Base-by-base conservation (phyloP, 2,329 filamentous ascomycete genomes). In the Pyrenophora seminiperda region DNA sequence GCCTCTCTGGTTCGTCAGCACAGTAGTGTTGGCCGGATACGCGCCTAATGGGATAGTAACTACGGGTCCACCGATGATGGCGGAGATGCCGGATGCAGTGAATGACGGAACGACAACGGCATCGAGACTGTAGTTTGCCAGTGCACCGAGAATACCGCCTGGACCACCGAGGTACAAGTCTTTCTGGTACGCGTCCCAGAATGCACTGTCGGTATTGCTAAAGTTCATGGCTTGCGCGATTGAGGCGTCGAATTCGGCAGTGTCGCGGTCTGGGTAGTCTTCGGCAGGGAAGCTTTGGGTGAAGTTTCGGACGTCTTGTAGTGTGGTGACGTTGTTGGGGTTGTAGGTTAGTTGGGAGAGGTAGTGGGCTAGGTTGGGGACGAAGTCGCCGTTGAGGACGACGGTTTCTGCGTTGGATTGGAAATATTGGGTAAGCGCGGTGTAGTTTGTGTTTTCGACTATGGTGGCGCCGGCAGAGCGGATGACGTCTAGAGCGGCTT, bases 1-100 rank as follows among this genome's bases (percentile, higher is more conserved):
- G 0, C 81, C 79, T 6, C 79, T 73, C 0, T 53, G 45, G 43
- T 81, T 80, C 29, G 68, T 69, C 17, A 69, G 63, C 2, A 84
- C 76, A 1, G 73, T 72, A 5, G 78, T 79, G 22, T 79, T 77
- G 0, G 70, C 56, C 0, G 82, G 81, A 41, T 79, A 81, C 32
- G 77, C 78, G 0, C 85, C 85, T 48, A 89, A 70, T 0, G 86
- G 87, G 0, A 89, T 81, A 0, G 83, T 85, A 9, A 89, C 73
- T 4, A 85, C 77, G 0, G 86, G 86, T 0, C 78, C 76, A 1
- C 85, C 85, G 0, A 85, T 76, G 15, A 84, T 70, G 1, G 81
- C 82, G 1, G 82, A 78, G 4, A 83, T 74, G 1, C 72, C 67
- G 0, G 77, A 71, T 0, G 80, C 75, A 17, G 78, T 71, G 10